These are phyloP conservation scores for Xylaria arbuscula DNA, from an alignment of 2,329 filamentous ascomycete genomes.

Conservation along the genomic window DNA sequence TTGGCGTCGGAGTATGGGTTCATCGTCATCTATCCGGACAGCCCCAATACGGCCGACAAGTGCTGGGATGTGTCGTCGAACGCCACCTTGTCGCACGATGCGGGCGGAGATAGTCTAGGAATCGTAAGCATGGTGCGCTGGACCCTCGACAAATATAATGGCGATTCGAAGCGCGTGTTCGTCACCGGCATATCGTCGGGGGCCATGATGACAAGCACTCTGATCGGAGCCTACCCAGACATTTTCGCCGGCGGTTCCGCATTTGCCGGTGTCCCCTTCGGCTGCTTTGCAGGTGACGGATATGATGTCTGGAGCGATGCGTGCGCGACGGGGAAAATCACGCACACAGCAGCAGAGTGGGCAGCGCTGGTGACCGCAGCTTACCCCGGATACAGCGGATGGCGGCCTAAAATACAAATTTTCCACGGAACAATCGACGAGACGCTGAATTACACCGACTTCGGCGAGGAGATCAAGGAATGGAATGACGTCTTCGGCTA, in stretches of 20 bases:
- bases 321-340: constrained; percentile 62
- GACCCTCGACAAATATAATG: constrained; percentile 50
- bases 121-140: constrained; percentile 55
- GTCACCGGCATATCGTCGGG: constrained; percentile 50
- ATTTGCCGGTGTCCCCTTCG: constrained; percentile 61
- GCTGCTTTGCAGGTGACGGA: constrained; percentile 60
- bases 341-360: constrained; percentile 37
- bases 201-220: constrained; percentile 52
- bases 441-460: constrained; percentile 63
- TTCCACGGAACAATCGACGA: constrained; percentile 66
- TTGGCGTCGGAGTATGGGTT: constrained; percentile 62
- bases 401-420: constrained; percentile 66
- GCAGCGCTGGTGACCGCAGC: constrained; percentile 52
- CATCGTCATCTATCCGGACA: constrained; percentile 48
- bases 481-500: constrained; percentile 59
- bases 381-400: constrained; percentile 62
- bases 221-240: constrained; percentile 61
- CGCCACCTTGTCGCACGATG: constrained; percentile 49
- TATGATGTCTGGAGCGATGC: constrained; percentile 62
- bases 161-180: constrained; percentile 49
- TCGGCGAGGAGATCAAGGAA: constrained; percentile 64
- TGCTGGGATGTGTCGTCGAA: constrained; percentile 70
- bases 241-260: constrained; percentile 59
- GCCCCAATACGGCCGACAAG: constrained; percentile 53
- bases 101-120: constrained; percentile 54